phyloP scores from a whole-genome alignment of 2,329 filamentous ascomycete species.

The Ophiosphaerella narmari region DNA sequence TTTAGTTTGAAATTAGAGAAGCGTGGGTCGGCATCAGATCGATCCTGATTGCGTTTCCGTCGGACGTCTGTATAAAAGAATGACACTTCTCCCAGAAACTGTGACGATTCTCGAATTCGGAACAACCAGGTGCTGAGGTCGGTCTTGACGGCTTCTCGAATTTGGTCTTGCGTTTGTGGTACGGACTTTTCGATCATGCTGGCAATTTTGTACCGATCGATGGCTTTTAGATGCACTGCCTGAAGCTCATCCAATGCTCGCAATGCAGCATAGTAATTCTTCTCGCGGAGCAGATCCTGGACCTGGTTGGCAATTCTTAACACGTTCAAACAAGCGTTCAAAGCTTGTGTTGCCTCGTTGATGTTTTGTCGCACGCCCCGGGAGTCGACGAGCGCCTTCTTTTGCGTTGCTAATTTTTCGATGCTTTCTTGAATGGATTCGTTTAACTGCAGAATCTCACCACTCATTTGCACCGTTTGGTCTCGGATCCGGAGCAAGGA shows the following conservation, averaged over 20 bases:
- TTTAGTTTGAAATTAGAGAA: conserved; percentile 87
- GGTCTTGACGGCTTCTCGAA: conserved; percentile 95
- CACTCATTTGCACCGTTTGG: conserved; percentile 83
- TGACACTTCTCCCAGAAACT: conserved; percentile 92
- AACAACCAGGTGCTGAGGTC: conserved; percentile 98
- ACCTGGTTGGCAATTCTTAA: conserved; percentile 91
- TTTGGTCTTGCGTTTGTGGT: conserved; percentile 86
- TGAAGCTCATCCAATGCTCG: conserved; percentile 94
- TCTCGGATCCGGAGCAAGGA: conserved; percentile 91
- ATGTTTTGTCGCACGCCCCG: conserved; percentile 93
- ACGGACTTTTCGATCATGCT: conserved; percentile 96
- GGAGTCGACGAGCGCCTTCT: conserved; percentile 91
- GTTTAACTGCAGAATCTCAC: conserved; percentile 89
- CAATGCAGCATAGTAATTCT: conserved; percentile 93
- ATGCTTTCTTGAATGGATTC: conserved; percentile 95
- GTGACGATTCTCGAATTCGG: conserved; percentile 91
- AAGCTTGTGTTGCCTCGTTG: conserved; percentile 83
- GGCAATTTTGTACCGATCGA: conserved; percentile 92
- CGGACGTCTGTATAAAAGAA: conserved; percentile 95
- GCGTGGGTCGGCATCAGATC: conserved; percentile 75
- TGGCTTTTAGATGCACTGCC: conserved; percentile 92
- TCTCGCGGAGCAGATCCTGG: conserved; percentile 86
- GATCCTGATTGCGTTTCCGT: conserved; percentile 79
- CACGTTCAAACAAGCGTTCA: conserved; percentile 91
- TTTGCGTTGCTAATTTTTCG: conserved; percentile 90